Conservation (phyloP, 1,139 yeast species). For the Nadsonia starkeyi-henricii region DNA sequence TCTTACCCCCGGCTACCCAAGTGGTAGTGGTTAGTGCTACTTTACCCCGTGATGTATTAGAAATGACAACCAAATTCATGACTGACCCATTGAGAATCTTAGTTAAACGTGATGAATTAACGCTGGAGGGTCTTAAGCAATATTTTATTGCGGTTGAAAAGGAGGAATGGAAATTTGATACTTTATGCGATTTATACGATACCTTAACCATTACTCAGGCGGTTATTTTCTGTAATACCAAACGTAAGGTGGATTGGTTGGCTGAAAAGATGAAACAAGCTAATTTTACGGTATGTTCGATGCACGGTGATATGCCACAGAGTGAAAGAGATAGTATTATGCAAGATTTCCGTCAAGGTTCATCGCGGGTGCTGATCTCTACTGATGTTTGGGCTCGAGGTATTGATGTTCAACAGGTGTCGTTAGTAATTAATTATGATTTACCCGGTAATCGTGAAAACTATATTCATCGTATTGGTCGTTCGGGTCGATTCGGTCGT, state of each 20-base stretch:
- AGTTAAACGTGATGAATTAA: slow-evolving; percentile 79
- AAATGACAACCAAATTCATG: slow-evolving; percentile 77
- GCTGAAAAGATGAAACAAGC: slow-evolving; percentile 62
- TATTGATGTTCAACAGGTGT: slow-evolving; percentile 94
- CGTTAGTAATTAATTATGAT: slow-evolving; percentile 85
- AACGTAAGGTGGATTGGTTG: slow-evolving; percentile 84
- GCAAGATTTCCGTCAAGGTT: slow-evolving; percentile 49
- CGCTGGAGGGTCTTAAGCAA: slow-evolving; percentile 83
- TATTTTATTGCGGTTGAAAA: slow-evolving; percentile 74
- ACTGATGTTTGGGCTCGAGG: slow-evolving; percentile 99
- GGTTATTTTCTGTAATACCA: slow-evolving; percentile 89
- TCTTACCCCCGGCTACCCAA: slow-evolving; percentile 68
- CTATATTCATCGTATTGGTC: slow-evolving; percentile 86
- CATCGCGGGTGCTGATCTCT: slow-evolving; percentile 70
- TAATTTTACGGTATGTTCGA: slow-evolving; percentile 78
- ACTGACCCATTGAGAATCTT: slow-evolving; percentile 82
- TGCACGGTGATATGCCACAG: slow-evolving; percentile 98
- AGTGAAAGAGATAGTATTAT: slow-evolving; percentile 79
- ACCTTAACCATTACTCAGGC: slow-evolving; percentile 92
- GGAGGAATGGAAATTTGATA: slow-evolving; percentile 93
- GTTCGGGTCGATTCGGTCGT: slow-evolving; percentile 92
- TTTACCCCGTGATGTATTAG: slow-evolving; percentile 69
- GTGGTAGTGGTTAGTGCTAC: slow-evolving; percentile 95
- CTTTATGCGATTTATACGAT: slow-evolving; percentile 84
- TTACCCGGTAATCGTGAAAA: slow-evolving; percentile 76